Percentiles rank a stretch among this genome's conserved stretches.
phyloP scores from a whole-genome alignment of 208 protist genomes.

The Wallacemonas sp. region DNA sequence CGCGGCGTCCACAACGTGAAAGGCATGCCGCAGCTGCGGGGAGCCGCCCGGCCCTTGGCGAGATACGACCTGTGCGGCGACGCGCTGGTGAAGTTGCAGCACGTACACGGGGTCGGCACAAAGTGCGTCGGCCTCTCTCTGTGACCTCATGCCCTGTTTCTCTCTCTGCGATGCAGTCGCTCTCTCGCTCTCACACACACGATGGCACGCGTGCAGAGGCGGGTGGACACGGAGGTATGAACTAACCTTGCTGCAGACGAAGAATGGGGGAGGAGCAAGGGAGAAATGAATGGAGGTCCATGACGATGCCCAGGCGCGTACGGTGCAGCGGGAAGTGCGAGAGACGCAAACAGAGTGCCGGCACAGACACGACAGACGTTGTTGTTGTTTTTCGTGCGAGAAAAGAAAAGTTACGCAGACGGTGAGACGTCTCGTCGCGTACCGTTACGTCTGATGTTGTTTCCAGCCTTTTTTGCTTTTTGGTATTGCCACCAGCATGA shows the following conservation, averaged over 20 bases:
- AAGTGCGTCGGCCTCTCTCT: slow-evolving; percentile 17
- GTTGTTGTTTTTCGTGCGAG: too few species aligned
- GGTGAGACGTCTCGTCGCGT: too few species aligned
- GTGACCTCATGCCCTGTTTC: background rate
- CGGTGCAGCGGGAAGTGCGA: too few species aligned
- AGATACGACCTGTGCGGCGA: slow-evolving; percentile 36
- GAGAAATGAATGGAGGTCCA: too few species aligned
- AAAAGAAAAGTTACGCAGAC: too few species aligned
- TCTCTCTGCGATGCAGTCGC: background rate
- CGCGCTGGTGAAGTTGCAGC: slow-evolving; percentile 47
- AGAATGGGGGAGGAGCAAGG: too few species aligned
- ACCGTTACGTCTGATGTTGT: too few species aligned
- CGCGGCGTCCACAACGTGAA: slow-evolving; percentile 26
- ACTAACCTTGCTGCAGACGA: too few species aligned
- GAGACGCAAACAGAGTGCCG: too few species aligned
- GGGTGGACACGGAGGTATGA: background rate
- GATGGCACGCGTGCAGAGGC: background rate
- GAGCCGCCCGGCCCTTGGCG: slow-evolving; percentile 13
- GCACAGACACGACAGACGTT: too few species aligned
- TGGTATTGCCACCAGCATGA: background rate
- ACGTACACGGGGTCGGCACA: slow-evolving; percentile 51
- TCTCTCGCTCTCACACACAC: background rate
- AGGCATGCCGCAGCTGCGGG: slow-evolving; percentile 19
- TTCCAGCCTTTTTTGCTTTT: too few species aligned
- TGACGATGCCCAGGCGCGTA: too few species aligned